Base-by-base conservation (phyloP, 768 basidiomycete genomes). In the Piloderma croceum region DNA sequence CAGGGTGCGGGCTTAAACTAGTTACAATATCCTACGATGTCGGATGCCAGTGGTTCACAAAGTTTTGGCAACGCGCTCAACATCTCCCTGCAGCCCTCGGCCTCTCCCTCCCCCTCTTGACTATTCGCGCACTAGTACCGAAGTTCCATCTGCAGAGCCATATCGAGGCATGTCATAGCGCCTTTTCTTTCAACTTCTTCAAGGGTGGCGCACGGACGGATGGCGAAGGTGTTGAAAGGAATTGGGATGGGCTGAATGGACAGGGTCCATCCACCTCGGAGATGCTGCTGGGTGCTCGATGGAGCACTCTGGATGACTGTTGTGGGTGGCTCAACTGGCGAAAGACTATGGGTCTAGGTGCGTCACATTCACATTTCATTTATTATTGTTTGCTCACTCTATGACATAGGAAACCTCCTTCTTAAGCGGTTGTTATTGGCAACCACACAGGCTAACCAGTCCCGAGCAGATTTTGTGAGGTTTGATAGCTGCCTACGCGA, bases 141-240 rank as follows among this genome's bases (percentile, higher is more conserved):
- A 69, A 69, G 41, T 67, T 63, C 24, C 69, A 70, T 31, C 48
- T 65, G 6, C 45, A 50, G 3, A n/a, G n/a, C n/a, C n/a, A n/a
- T n/a, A n/a, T n/a, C n/a, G n/a, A n/a, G n/a, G n/a, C n/a, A n/a
- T 53, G 52, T 36, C 35, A 42, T 21, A 31, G 19, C 22, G 19
- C 22, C 4, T 50, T 25, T 27, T 53, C 53, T 6, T 32, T 53
- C 31, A 53, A 53, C 34, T 34, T 39, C 31, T 12, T 12, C 27
- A 29, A 29, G 15, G 27, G 27, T 9, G 15, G 10, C 10, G 27
- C 10, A 9, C 27, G 27, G 10, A 9, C 27, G 15, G 27, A 29
- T 15, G 10, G 9, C 27, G 27, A 29, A 29, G 27, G 27, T 9
- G 10, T 21, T 4, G 34, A 36, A 6, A 15, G 34, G 1, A 3